Percentiles rank a stretch among this genome's conserved stretches.
These are phyloP conservation scores for Diaporthe capsici DNA, from an alignment of 2,329 filamentous ascomycete species.

Conservation along the genomic window DNA sequence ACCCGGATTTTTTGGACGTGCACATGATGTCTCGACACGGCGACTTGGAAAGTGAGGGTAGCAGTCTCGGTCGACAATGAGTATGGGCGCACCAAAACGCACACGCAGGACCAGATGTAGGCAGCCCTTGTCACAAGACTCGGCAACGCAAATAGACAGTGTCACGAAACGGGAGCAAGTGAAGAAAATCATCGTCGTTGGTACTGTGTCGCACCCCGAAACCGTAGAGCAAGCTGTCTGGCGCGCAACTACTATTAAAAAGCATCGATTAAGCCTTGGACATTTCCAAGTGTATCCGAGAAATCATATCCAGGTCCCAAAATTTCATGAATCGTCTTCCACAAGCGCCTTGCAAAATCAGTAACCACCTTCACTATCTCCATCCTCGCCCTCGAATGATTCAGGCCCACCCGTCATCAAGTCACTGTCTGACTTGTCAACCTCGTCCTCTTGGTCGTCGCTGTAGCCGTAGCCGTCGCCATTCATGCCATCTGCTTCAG, in stretches of 20 bases:
- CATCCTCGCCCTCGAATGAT: not conserved
- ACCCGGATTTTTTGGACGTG: not conserved
- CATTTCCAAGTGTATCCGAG: not conserved
- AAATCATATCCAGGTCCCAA: not conserved
- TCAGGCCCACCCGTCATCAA: constrained; percentile 20
- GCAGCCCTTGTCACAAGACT: not conserved
- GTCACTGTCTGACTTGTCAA: not conserved
- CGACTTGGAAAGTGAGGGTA: not conserved
- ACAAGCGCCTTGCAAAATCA: not conserved
- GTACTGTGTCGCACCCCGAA: not conserved
- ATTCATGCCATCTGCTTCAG: constrained; percentile 21
- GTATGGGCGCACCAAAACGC: not conserved
- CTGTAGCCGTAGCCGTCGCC: not conserved
- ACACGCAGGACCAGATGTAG: not conserved
- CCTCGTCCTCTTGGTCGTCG: constrained; percentile 26
- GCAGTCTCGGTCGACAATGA: not conserved
- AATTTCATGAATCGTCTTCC: not conserved
- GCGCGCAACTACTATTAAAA: not conserved
- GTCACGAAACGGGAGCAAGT: not conserved
- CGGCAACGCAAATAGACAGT: not conserved
- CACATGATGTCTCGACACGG: not conserved
- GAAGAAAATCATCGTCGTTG: not conserved
- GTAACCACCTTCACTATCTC: constrained; percentile 18
- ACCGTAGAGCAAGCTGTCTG: not conserved
- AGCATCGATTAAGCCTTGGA: not conserved